Evolutionary conservation across 176 grass and related monocot species (phyloP), one percentile per base, ranked within the genome.

Genomic region (Thalia dealbata): DNA sequence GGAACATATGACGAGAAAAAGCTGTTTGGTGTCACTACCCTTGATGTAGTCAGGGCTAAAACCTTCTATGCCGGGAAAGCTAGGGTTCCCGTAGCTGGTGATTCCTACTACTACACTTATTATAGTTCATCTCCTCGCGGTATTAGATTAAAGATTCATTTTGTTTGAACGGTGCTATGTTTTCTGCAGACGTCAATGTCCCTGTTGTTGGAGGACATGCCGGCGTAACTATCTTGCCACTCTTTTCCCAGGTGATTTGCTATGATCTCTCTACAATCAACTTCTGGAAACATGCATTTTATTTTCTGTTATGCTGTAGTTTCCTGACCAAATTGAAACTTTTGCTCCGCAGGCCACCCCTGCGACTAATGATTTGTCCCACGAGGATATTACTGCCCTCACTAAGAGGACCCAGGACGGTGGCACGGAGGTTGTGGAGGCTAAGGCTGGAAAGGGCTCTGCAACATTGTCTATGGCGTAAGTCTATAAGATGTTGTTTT

Each of bases 391-490:
- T 48, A 85, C 78, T 48, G 92, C 89, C 52, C 86, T 96, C 69
- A 92, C 92, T 60, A 96, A 92, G 82, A 90, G 92, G 76, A 96
- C 89, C 69, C 92, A 96, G 82, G 89, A 96, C 45, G 92, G 92
- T 69, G 92, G 92, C 27, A 96, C 92, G 9, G 89, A 96, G 81
- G 92, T 96, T 74, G 92, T 96, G 60, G 92, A 96, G 77, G 92
- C 92, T 52, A 96, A 92, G 82, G 89, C 89, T 82, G 92, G 89
- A 58, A 96, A 96, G 80, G 92, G 89, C 61, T 96, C 92, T 74
- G 92, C 92, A 74, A 96, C 92, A 12, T 83, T 96, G 75, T 96
- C 89, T 18, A 96, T 96, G 89, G 92, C 86, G 89, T 92, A 88
- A 96, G 86, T 92, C 23, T 66, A 15, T 4, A n/a, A 19, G n/a